These are phyloP conservation scores for Cochliopodium minus DNA, from an alignment of 208 protist species.

Conservation along the genomic window DNA sequence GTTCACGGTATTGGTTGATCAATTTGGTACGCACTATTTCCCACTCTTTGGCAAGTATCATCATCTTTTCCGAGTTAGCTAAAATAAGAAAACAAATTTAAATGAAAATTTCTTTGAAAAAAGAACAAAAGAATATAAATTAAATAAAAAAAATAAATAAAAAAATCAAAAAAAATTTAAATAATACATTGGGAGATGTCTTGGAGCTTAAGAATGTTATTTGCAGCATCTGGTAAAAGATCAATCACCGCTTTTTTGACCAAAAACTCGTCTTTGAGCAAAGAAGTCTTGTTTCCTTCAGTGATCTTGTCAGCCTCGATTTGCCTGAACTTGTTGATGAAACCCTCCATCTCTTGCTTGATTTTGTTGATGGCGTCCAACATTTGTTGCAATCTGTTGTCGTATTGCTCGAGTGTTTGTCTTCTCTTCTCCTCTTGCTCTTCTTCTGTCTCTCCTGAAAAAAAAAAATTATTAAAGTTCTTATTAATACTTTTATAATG, in stretches of 20 bases:
- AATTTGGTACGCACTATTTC: not conserved
- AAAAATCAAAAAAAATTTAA: too few species aligned
- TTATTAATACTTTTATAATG: too few species aligned
- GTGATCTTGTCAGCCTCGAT: not conserved
- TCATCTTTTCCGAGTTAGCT: not conserved
- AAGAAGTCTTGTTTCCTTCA: not conserved
- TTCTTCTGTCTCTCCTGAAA: not conserved
- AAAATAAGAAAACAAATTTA: too few species aligned
- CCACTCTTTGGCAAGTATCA: not conserved
- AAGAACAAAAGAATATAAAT: too few species aligned
- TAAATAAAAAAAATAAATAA: too few species aligned
- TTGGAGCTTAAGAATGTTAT: constrained; percentile 2
- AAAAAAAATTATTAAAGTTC: too few species aligned
- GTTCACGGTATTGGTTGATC: not conserved
- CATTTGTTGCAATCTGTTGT: not conserved
- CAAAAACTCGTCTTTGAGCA: not conserved
- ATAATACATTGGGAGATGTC: too few species aligned
- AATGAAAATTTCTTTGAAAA: too few species aligned
- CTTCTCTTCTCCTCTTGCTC: constrained; percentile 2
- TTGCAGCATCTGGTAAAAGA: not conserved
- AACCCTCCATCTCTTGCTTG: not conserved
- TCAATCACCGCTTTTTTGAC: not conserved
- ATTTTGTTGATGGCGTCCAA: not conserved
- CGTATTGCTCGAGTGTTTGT: not conserved
- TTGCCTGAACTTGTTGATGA: not conserved